phyloP scores from a whole-genome alignment of 2,329 filamentous ascomycete genomes.

The Aspergillus terreus region DNA sequence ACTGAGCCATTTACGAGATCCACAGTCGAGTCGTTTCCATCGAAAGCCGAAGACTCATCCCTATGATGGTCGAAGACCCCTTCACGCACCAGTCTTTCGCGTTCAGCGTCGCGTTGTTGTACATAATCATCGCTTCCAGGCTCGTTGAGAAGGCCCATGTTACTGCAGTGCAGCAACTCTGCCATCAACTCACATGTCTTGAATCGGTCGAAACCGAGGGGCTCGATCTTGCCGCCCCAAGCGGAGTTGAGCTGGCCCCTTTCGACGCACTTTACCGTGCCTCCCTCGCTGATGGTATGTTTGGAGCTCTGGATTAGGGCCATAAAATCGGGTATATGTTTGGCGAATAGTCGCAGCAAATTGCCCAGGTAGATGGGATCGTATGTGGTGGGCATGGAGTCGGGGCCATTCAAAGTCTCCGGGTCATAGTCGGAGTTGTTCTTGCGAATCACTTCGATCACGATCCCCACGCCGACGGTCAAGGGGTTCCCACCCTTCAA shows the following conservation, averaged over 20 bases:
- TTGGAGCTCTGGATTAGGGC: constrained; percentile 73
- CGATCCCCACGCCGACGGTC: constrained; percentile 92
- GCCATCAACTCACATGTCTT: constrained; percentile 99
- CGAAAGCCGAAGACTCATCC: constrained; percentile 51
- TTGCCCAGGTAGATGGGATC: constrained; percentile 96
- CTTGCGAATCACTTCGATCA: constrained; percentile 98
- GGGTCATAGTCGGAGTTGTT: constrained; percentile 99
- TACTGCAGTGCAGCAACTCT: constrained; percentile 93
- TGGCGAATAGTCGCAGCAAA: constrained; percentile 80
- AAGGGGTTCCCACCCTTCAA: constrained; percentile 87
- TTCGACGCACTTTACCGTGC: constrained; percentile 59
- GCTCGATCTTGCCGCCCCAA: constrained; percentile 87
- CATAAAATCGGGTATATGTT: constrained; percentile 93
- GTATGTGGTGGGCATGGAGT: constrained; percentile 72
- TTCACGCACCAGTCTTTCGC: constrained; percentile 72
- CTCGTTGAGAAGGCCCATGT: constrained; percentile 95
- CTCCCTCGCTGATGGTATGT: constrained; percentile 54
- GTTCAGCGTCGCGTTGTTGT: constrained; percentile 71
- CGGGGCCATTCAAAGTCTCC: constrained; percentile 77
- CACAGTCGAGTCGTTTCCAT: constrained; percentile 50
- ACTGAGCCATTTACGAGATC: constrained; percentile 42
- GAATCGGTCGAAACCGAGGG: constrained; percentile 93
- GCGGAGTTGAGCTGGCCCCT: constrained; percentile 77
- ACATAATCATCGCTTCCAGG: constrained; percentile 85
- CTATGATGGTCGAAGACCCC: constrained; percentile 60